Base-by-base conservation (phyloP, 1,139 yeast genomes). In the Diutina ranongensis region DNA sequence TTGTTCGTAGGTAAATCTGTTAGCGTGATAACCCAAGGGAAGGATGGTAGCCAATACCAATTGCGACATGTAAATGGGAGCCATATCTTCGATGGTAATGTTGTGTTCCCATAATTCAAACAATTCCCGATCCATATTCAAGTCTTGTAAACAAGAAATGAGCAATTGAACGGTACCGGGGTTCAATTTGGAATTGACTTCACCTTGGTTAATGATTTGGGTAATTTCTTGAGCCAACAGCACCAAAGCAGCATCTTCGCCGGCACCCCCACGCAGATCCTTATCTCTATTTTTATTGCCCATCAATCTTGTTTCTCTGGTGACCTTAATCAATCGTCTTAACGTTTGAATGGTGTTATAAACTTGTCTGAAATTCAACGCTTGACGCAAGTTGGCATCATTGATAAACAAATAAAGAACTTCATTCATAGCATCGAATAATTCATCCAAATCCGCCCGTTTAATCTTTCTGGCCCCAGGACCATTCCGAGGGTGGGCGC, bases 1-100 rank as follows among this genome's bases (percentile, higher is more conserved):
- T 52, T 82, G 87, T 44, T 76, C 79, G 55, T 83, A 82, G 21
- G 75, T 64, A 47, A 74, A 74, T 53, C 82, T 74, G 44, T 83
- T 79, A 46, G 74, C 68, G 49, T 76, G 78, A 52, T 72, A 80
- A 51, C 87, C 73, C 40, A 83, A 71, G 31, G 88, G 88, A 56
- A 86, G 70, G 34, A 84, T 74, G 9, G 81, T 76, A 28, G 94
- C 86, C 52, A 84, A 77, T 16, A 83, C 42, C 40, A 62, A 33
- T 35, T 48, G 52, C 16, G 45, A 45, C 47, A 59, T 54, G 54
- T 60, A 70, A 31, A 62, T 48, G 18, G 54, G 49, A 22, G 66
- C 65, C 21, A 52, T 54, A n/a, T 58, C 57, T 2, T 53, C 53
- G 50, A 64, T 64, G 50, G 62, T 64, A 44, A 70, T 69, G 5